These are phyloP conservation scores for Gynandropsis gynandra DNA, from an alignment of 345 rosid species.

Conservation along the genomic window DNA sequence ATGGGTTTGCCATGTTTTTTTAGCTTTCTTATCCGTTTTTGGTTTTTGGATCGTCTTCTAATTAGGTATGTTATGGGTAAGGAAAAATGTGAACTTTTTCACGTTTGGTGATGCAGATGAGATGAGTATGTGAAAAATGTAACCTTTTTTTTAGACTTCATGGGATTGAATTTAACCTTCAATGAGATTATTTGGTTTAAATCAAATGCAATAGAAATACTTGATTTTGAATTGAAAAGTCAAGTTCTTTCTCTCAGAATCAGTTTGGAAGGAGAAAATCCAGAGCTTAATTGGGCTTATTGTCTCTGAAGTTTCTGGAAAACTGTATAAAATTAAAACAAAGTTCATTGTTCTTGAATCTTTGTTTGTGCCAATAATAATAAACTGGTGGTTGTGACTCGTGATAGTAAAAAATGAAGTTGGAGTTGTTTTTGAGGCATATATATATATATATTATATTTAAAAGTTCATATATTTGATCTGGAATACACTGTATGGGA, in stretches of 20 bases:
- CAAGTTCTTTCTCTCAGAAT: constrained; percentile 10
- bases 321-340: too few relatives aligned
- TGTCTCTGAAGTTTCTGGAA: too few relatives aligned
- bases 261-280: constrained; percentile 17
- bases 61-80: constrained; percentile 13
- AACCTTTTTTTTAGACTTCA: constrained; percentile 9
- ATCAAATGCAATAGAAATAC: constrained; percentile 5
- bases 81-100: constrained; percentile 16
- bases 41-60: constrained; percentile 24
- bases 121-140: not conserved
- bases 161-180: constrained; percentile 13
- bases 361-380: too few relatives aligned
- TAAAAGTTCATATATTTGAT: not conserved
- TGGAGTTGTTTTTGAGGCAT: too few relatives aligned
- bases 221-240: constrained; percentile 6
- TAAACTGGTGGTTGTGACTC: not conserved
- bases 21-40: not conserved
- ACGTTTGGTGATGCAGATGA: constrained; percentile 23
- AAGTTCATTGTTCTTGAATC: too few relatives aligned
- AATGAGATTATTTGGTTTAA: constrained; percentile 4
- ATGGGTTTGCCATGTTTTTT: constrained; percentile 13
- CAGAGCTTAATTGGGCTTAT: not conserved
- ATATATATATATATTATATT: too few relatives aligned
- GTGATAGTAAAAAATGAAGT: too few relatives aligned
- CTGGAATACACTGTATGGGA: too few relatives aligned